These are phyloP conservation scores for Rhypophila decipiens DNA, from an alignment of 495 filamentous ascomycete species.

Conservation along the genomic window DNA sequence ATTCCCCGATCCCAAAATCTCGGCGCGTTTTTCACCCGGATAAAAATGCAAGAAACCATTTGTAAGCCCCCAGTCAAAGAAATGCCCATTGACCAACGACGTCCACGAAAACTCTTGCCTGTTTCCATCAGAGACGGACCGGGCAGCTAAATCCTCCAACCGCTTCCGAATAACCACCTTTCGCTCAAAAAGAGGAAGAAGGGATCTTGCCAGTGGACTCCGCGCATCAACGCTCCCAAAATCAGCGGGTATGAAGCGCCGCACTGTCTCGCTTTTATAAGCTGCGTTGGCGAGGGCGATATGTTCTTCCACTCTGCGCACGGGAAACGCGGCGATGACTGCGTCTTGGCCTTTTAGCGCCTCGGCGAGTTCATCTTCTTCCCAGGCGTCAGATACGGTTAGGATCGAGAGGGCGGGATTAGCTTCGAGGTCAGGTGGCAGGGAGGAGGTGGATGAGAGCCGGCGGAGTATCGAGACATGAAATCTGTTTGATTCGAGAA, in stretches of 20 bases:
- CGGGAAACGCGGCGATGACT: slow-evolving; percentile 25
- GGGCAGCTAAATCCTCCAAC: slow-evolving; percentile 9
- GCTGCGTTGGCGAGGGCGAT: slow-evolving; percentile 44
- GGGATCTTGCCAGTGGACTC: slow-evolving; percentile 30
- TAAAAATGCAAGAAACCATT: slow-evolving; percentile 31
- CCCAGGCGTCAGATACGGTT: slow-evolving; percentile 11
- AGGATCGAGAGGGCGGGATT: slow-evolving; percentile 2
- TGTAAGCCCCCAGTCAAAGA: slow-evolving; percentile 42
- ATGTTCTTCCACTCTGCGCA: slow-evolving; percentile 27
- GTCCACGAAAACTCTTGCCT: slow-evolving; percentile 30
- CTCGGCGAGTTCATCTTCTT: slow-evolving; percentile 3
- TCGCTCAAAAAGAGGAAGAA: slow-evolving; percentile 25
- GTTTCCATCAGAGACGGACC: too few species aligned
- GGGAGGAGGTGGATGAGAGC: slow-evolving; percentile 11
- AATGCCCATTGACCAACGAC: slow-evolving; percentile 34
- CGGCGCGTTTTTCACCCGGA: slow-evolving; percentile 23
- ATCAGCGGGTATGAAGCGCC: slow-evolving; percentile 50
- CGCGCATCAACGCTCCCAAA: slow-evolving; percentile 38
- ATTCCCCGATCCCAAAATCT: slow-evolving; percentile 39
- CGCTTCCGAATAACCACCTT: slow-evolving; percentile 18
- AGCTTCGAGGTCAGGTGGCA: slow-evolving; percentile 6
- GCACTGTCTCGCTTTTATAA: slow-evolving; percentile 33
- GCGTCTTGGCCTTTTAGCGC: slow-evolving; percentile 15
- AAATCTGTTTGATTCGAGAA: slow-evolving; percentile 22
- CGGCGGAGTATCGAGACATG: slow-evolving; percentile 33